Base-by-base conservation (phyloP, 768 basidiomycete genomes). In the Sporobolomyces roseus region DNA sequence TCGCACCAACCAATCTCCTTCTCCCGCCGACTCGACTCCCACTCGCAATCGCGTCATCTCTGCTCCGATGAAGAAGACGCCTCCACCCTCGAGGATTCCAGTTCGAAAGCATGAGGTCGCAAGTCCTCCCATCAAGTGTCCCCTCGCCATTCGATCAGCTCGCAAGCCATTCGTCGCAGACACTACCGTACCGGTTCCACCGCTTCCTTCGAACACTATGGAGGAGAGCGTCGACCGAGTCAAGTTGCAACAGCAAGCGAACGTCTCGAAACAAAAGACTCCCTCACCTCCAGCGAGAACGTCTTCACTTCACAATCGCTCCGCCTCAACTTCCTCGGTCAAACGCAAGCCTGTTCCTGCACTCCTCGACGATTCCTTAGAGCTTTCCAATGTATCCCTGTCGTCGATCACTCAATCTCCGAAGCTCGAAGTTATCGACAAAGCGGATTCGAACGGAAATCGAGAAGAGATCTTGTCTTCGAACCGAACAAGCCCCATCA, bases 281-380 rank as follows among this genome's bases (percentile, higher is more conserved):
- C n/a, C n/a, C n/a, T n/a, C 10, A 46, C 45, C 45, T 50, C n/a
- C 17, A 8, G 27, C 17, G 8, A 25, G 27, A 5, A 10, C 49
- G 7, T 25, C 49, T 27, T 29, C 49, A 4, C n/a, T 8, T 33
- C 43, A 29, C 2, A 12, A 32, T 21, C 33, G 52, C 3, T 49
- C 66, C 4, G 16, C 23, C 23, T 52, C 49, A 1, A 21, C 63
- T 49, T 33, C 56, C 48, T 9, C 55, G 4, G 32, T 68, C 61
- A 25, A 32, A 13, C 61, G 61, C 48, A 62, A 68, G n/a, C 61
- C 67, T 9, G 55, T 58, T 1, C 61, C 61, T 4, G 5, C 48
- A 2, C 17, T 58, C 29, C 12, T 43, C 4, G 56, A 58, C 23
- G 38, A 41, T 14, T 56, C 38, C 10, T n/a, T 30, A 38, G 41